Conservation (phyloP, 495 filamentous ascomycete genomes). For the Aspergillus taichungensis region DNA sequence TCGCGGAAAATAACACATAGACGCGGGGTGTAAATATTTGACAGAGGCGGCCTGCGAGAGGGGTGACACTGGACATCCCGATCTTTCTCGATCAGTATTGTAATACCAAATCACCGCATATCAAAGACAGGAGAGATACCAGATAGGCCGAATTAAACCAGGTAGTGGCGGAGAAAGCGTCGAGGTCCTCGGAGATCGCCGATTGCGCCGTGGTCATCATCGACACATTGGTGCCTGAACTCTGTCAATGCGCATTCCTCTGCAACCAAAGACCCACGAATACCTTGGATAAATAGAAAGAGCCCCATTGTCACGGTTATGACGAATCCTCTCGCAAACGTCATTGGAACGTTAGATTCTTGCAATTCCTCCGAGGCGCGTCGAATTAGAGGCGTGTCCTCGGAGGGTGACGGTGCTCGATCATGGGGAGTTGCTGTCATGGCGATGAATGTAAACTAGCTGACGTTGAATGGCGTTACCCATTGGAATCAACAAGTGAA, state of each 20-base stretch:
- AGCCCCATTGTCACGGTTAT: constrained; percentile 10
- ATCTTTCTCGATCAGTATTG: constrained; percentile 37
- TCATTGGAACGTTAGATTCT: constrained; percentile 1
- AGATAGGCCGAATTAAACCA: constrained; percentile 72
- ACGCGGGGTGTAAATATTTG: constrained; percentile 57
- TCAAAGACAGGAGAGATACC: constrained; percentile 14
- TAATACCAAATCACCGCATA: neutral
- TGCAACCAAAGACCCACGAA: neutral
- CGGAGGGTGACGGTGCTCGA: no score
- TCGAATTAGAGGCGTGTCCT: no score
- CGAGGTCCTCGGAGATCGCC: constrained; percentile 58
- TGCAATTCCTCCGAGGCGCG: no score
- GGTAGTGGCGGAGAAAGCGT: constrained; percentile 59
- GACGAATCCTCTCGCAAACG: constrained; percentile 4
- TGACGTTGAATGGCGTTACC: no score
- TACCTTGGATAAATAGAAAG: constrained; percentile 13
- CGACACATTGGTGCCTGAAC: constrained; percentile 60
- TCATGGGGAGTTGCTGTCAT: no score
- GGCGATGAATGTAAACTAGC: no score
- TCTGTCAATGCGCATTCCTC: neutral
- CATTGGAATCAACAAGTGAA: no score
- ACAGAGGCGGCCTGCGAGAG: constrained; percentile 56
- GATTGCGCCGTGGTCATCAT: constrained; percentile 70
- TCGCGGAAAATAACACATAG: constrained; percentile 48
- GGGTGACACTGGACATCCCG: constrained; percentile 55